Percentiles rank a stretch among this genome's conserved stretches.
Conservation (phyloP, 495 filamentous ascomycete species). For the Venustampulla echinocandica region DNA sequence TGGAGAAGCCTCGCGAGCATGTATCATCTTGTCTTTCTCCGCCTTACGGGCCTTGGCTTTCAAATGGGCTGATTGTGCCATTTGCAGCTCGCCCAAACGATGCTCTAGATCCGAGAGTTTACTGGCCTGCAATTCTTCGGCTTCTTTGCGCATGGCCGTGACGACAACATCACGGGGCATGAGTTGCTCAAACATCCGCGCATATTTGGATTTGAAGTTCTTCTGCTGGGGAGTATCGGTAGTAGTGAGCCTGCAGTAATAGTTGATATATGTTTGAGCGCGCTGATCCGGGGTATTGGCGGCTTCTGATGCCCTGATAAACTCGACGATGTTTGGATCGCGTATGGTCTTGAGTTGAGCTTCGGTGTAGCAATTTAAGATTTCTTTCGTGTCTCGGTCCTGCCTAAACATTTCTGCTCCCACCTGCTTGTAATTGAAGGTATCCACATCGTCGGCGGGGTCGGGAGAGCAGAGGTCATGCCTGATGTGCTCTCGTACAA, state of each 20-base stretch:
- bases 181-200: conserved; percentile 14
- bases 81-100: conserved; percentile 12
- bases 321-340: conserved; percentile 1
- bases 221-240: conserved; percentile 8
- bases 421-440: not conserved
- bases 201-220: conserved; percentile 21
- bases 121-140: conserved; percentile 1
- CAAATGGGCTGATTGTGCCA: conserved; percentile 18
- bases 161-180: conserved; percentile 16
- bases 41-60: conserved; percentile 23
- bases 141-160: conserved; percentile 13
- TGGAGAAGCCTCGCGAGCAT: conserved; percentile 21
- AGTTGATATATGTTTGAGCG: conserved; percentile 16
- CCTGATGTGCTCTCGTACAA: conserved; percentile 19
- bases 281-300: conserved; percentile 14
- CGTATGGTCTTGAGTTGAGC: not conserved
- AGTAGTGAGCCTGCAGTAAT: conserved; percentile 10
- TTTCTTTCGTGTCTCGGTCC: not conserved
- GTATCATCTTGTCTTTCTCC: conserved; percentile 21
- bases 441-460: conserved; percentile 4
- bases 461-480: conserved; percentile 15
- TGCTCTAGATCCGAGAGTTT: conserved; percentile 2
- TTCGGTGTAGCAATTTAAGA: conserved; percentile 2
- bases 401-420: not conserved
- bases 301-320: conserved; percentile 1